Base-by-base conservation (phyloP, 2,329 filamentous ascomycete species). In the Zarea fungicola region DNA sequence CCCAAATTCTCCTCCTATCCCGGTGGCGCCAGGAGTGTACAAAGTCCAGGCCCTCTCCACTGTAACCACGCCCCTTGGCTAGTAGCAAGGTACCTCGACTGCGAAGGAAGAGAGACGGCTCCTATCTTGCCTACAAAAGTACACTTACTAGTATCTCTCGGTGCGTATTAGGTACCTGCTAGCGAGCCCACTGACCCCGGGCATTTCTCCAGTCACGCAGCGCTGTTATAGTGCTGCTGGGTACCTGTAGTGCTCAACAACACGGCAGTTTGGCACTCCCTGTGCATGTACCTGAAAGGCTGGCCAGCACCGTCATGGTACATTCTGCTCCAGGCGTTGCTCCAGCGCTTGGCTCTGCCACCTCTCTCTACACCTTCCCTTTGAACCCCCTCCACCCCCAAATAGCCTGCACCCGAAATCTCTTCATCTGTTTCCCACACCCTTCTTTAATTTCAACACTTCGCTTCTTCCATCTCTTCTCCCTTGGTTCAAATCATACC, bases 321-420 rank as follows among this genome's bases (percentile, higher is more conserved):
- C n/a, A n/a, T n/a, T n/a, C n/a, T 29, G 26, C 26, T 29, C 7
- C 13, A 29, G 13, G 26, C 26, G 7, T 29, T 29, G 26, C 26
- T 29, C 16, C 32, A 35, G 16, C 32, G 32, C 16, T 10, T 19
- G n/a, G n/a, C 14, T 19, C 16, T 35, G 32, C 16, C 32, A 35
- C 35, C 35, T 19, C 37, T 41, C 18, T 31, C 26, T 42, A 19
- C n/a, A 34, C 32, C 32, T 45, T 36, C 32, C 21, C 42, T 35
- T 28, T 31, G 26, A 13, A 26, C 41, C 42, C 42, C 32, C 42
- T 14, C 21, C 32, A n/a, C 19, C 29, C 42, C 28, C 29, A 26
- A 19, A 14, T 40, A 39, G 35, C 35, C 43, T 34, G 29, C 43
- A 25, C 23, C 42, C 35, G 43, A 47, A 47, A 47, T 47, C 43